A percentile compares a stretch with the other conserved stretches of the same genome.
Evolutionary conservation across 108 stramenopile genomes (phyloP).

Genomic region (Aurantiochytrium sp.): DNA sequence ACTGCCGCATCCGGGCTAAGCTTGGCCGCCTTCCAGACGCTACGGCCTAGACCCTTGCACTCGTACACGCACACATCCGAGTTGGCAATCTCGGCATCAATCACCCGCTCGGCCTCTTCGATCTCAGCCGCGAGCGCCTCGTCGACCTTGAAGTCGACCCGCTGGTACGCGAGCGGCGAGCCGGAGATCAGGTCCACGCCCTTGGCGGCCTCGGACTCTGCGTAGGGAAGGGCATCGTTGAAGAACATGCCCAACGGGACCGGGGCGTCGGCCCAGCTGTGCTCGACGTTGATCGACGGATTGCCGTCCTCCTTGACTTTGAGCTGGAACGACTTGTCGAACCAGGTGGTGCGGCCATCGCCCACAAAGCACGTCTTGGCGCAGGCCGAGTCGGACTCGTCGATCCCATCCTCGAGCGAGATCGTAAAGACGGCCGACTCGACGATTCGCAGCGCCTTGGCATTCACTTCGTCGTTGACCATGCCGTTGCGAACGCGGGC

Average conservation of each 20-base stretch:
- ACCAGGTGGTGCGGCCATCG: background rate
- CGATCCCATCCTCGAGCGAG: conserved; percentile 10
- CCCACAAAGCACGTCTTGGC: background rate
- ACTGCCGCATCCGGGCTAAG: conserved; percentile 1
- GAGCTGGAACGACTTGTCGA: conserved; percentile 13
- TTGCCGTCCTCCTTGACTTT: background rate
- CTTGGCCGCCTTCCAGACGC: background rate
- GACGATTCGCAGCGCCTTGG: background rate
- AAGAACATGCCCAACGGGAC: conserved; percentile 9
- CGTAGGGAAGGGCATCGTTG: conserved; percentile 13
- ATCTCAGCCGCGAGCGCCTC: background rate
- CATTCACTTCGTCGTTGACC: background rate
- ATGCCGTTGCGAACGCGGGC: background rate
- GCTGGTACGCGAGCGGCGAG: background rate
- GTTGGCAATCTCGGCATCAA: background rate
- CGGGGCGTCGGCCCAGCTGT: conserved; percentile 22
- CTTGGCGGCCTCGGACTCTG: background rate
- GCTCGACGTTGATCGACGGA: conserved; percentile 3
- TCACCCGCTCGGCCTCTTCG: background rate
- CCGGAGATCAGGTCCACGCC: too few species aligned
- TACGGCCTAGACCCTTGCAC: background rate
- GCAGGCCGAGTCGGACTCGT: background rate
- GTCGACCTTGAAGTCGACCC: background rate
- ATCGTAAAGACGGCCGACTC: background rate
- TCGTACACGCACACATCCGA: background rate